Evolutionary conservation across 352 stramenopile genomes (phyloP).

Genomic region (Aphanomyces stellatus): DNA sequence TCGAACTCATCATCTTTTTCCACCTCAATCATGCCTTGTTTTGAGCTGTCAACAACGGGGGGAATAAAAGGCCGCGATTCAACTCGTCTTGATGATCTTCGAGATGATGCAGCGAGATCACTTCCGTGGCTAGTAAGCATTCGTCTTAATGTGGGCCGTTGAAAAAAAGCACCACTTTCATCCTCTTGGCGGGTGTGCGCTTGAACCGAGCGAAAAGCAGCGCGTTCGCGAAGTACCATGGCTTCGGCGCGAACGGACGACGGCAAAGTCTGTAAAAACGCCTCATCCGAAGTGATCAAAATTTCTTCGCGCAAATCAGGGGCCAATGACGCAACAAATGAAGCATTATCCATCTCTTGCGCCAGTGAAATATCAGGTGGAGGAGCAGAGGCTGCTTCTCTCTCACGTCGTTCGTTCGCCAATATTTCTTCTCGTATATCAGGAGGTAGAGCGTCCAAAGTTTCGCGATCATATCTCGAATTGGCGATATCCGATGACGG

Average conservation of each 20-base stretch:
- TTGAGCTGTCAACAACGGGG: slow-evolving; percentile 26
- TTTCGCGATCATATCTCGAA: slow-evolving; percentile 92
- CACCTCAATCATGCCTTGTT: slow-evolving; percentile 53
- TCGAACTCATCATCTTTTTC: slow-evolving; percentile 55
- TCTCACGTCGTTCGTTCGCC: slow-evolving; percentile 92
- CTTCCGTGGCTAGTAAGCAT: slow-evolving; percentile 71
- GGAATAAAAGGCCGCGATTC: slow-evolving; percentile 36
- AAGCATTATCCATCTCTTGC: slow-evolving; percentile 98
- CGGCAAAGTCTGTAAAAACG: slow-evolving; percentile 92
- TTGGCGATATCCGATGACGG: slow-evolving; percentile 59
- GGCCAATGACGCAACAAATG: slow-evolving; percentile 93
- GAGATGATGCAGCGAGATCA: slow-evolving; percentile 35
- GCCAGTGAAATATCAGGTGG: slow-evolving; percentile 90
- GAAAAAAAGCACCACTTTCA: slow-evolving; percentile 30
- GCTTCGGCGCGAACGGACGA: slow-evolving; percentile 93
- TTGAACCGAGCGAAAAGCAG: slow-evolving; percentile 46
- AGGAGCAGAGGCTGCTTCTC: slow-evolving; percentile 63
- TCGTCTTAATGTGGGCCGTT: slow-evolving; percentile 58
- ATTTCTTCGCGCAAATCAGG: slow-evolving; percentile 96
- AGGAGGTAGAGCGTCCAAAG: slow-evolving; percentile 92
- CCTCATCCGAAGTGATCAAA: slow-evolving; percentile 92
- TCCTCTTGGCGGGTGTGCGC: slow-evolving; percentile 26
- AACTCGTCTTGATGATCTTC: slow-evolving; percentile 31
- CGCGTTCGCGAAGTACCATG: slow-evolving; percentile 91
- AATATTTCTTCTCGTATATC: slow-evolving; percentile 97